Base-by-base conservation (phyloP, 78 protist genomes). In the Dictyostelium purpureum region DNA sequence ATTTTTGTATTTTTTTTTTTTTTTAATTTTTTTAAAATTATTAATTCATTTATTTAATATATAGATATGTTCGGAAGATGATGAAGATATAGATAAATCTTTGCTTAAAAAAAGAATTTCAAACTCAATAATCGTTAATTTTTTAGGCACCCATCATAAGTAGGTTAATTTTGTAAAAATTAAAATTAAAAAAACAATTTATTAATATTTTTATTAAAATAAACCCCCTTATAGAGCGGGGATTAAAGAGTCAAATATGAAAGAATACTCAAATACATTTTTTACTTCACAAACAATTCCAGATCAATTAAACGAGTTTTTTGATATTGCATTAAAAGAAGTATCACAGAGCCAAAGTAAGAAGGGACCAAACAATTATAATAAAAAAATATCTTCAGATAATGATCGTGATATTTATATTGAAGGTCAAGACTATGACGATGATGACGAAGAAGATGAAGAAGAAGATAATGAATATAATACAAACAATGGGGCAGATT, bases 91-190 rank as follows among this genome's bases (percentile, higher is more conserved):
- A 14, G 66, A 75, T 82, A 33, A 47, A 73, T 33, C 75, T 21
- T 71, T 38, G 54, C 28, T 24, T 66, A 82, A 35, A 66, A 82
- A 59, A 54, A 70, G 43, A 21, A 59, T 12, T 21, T 63, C 77
- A 69, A 74, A 82, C 70, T 69, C 80, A 21, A 19, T 40, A 42
- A 67, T 82, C n/a, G 61, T 82, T 18, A 54, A 69, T 37, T 73
- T 83, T 31, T 83, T 83, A 71, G 91, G 91, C 4, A 42, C 38
- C 43, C 79, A 73, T 59, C 18, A 37, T 49, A 16, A 51, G 91
- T 83, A 83, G 31, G 73, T 83, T 9, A 18, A 4, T 47, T 7
- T 28, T 12, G 16, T 4, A 35, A 76, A 56, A n/a, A n/a, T n/a
- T n/a, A n/a, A n/a, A n/a, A n/a, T n/a, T n/a, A n/a, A n/a, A n/a